A percentile compares a stretch with the other conserved stretches of the same genome.
Conservation (phyloP, 768 basidiomycete species). For the Butyriboletus loyo region DNA sequence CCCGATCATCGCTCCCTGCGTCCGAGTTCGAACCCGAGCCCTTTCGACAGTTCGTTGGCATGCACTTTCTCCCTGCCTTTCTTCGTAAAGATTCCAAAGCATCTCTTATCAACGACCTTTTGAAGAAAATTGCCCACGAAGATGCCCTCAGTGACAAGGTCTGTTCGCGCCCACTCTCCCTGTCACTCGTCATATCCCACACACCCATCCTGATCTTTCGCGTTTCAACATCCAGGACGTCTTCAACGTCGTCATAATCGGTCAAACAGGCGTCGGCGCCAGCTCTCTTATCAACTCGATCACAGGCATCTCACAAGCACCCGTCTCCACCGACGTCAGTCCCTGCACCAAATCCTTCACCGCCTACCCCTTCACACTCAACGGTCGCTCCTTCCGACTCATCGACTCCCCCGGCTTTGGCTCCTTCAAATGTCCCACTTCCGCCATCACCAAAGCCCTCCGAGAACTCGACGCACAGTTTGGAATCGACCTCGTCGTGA, state of each 20-base stretch:
- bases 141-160: slow-evolving; percentile 25
- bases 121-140: slow-evolving; percentile 21
- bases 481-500: slow-evolving; percentile 28
- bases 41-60: slow-evolving; percentile 8
- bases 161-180: not conserved
- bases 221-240: slow-evolving; percentile 15
- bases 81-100: slow-evolving; percentile 27
- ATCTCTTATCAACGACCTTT: slow-evolving; percentile 20
- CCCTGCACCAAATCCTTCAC: slow-evolving; percentile 27
- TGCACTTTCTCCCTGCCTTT: slow-evolving; percentile 27
- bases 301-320: slow-evolving; percentile 13
- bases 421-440: slow-evolving; percentile 25
- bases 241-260: slow-evolving; percentile 31
- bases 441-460: slow-evolving; percentile 24
- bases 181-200: not conserved
- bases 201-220: not conserved
- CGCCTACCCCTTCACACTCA: slow-evolving; percentile 24
- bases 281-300: slow-evolving; percentile 44
- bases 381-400: slow-evolving; percentile 28
- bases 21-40: not conserved
- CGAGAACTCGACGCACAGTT: slow-evolving; percentile 28
- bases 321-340: slow-evolving; percentile 28
- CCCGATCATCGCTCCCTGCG: slow-evolving; percentile 6
- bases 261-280: slow-evolving; percentile 33
- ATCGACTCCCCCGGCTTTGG: slow-evolving; percentile 31